Conservation (phyloP, 495 filamentous ascomycete genomes). For the Parathielavia appendiculata region DNA sequence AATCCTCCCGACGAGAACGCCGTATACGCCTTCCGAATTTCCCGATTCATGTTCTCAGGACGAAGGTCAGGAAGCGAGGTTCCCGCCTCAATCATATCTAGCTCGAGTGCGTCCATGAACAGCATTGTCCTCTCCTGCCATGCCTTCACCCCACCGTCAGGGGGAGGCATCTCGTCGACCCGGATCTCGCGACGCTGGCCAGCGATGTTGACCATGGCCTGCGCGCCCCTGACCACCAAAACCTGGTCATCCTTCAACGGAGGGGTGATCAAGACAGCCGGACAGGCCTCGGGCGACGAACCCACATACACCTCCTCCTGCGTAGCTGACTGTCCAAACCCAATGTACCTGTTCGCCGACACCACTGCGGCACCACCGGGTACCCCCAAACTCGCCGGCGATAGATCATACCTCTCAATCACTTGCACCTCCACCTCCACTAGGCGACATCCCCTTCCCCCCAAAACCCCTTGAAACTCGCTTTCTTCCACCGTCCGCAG, state of each 20-base stretch:
- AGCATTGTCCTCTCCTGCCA: slow-evolving; percentile 24
- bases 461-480: neutral
- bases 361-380: slow-evolving; percentile 19
- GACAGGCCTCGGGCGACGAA: slow-evolving; percentile 26
- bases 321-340: slow-evolving; percentile 27
- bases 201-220: slow-evolving; percentile 20
- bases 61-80: slow-evolving; percentile 18
- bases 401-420: slow-evolving; percentile 9
- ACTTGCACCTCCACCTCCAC: slow-evolving; percentile 5
- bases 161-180: slow-evolving; percentile 7
- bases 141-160: neutral
- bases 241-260: slow-evolving; percentile 18
- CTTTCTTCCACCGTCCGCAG: neutral
- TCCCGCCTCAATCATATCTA: slow-evolving; percentile 20
- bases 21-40: slow-evolving; percentile 22
- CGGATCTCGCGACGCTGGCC: slow-evolving; percentile 19
- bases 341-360: slow-evolving; percentile 24
- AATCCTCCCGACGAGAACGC: slow-evolving; percentile 19
- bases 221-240: slow-evolving; percentile 18
- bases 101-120: slow-evolving; percentile 32
- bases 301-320: slow-evolving; percentile 29
- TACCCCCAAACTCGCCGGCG: slow-evolving; percentile 15
- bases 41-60: slow-evolving; percentile 17
- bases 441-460: neutral
- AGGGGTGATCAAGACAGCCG: slow-evolving; percentile 26